phyloP scores from a whole-genome alignment of 805 yeast genomes.

The Yarrowia sp. region DNA sequence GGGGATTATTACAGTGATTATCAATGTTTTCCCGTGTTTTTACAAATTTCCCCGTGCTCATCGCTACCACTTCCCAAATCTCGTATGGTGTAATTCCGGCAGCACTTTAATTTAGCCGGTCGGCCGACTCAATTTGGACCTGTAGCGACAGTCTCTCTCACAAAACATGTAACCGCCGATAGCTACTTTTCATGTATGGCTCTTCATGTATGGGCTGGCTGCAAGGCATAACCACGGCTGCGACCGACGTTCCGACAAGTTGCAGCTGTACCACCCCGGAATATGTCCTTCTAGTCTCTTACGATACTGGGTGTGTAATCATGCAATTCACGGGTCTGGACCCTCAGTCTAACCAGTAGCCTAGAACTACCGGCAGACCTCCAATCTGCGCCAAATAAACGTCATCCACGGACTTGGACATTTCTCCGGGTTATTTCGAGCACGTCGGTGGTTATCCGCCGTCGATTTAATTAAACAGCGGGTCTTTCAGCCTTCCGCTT shows the following conservation, averaged over 20 bases:
- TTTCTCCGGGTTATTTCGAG: too few relatives aligned
- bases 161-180: neutral
- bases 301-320: too few relatives aligned
- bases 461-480: too few relatives aligned
- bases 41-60: neutral
- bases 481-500: too few relatives aligned
- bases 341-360: neutral
- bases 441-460: too few relatives aligned
- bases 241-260: neutral
- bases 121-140: slow-evolving; percentile 20
- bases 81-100: slow-evolving; percentile 29
- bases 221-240: neutral
- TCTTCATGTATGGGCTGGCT: slow-evolving; percentile 5
- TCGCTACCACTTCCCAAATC: neutral
- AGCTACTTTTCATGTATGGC: too few relatives aligned
- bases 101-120: slow-evolving; percentile 25
- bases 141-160: neutral
- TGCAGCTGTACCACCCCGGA: neutral
- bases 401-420: too few relatives aligned
- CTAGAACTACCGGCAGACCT: neutral
- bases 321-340: too few relatives aligned
- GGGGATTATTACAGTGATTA: neutral
- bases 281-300: neutral
- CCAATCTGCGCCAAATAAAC: too few relatives aligned
- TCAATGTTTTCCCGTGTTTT: neutral